phyloP scores from a whole-genome alignment of 176 grass and related monocot genomes.

The Metroxylon sagu region DNA sequence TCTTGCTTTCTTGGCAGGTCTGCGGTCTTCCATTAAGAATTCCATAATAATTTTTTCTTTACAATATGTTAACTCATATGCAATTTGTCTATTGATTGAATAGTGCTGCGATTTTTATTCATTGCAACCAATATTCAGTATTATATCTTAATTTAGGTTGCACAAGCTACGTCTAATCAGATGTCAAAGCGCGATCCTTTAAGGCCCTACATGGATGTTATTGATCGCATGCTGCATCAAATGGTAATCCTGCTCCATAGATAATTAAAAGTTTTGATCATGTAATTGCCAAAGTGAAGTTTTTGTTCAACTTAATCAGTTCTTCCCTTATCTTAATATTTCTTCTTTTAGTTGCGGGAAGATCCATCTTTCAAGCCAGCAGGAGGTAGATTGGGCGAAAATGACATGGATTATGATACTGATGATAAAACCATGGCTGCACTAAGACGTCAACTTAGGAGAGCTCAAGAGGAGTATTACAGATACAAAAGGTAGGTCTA shows the following conservation, averaged over 20 bases:
- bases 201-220: slow-evolving; percentile 96
- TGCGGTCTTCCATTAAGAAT: no score
- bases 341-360: slow-evolving; percentile 43
- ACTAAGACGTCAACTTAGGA: slow-evolving; percentile 88
- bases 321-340: slow-evolving; percentile 2
- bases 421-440: slow-evolving; percentile 99
- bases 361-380: slow-evolving; percentile 95
- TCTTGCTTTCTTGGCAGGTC: no score
- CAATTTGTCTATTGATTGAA: no score
- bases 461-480: slow-evolving; percentile 92
- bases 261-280: neutral
- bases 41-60: no score
- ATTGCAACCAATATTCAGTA: no score
- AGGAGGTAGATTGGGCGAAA: slow-evolving; percentile 89
- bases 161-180: slow-evolving; percentile 96
- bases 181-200: slow-evolving; percentile 95
- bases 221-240: slow-evolving; percentile 85
- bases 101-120: no score
- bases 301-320: no score
- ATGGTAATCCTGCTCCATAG: slow-evolving; percentile 37
- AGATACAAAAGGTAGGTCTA: slow-evolving; percentile 76
- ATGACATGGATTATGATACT: slow-evolving; percentile 99
- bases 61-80: no score
- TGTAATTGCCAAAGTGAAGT: no score
- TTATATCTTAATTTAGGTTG: slow-evolving; percentile 38